These are phyloP conservation scores for Globisporangium spiculum DNA, from an alignment of 352 stramenopile species.

Conservation along the genomic window DNA sequence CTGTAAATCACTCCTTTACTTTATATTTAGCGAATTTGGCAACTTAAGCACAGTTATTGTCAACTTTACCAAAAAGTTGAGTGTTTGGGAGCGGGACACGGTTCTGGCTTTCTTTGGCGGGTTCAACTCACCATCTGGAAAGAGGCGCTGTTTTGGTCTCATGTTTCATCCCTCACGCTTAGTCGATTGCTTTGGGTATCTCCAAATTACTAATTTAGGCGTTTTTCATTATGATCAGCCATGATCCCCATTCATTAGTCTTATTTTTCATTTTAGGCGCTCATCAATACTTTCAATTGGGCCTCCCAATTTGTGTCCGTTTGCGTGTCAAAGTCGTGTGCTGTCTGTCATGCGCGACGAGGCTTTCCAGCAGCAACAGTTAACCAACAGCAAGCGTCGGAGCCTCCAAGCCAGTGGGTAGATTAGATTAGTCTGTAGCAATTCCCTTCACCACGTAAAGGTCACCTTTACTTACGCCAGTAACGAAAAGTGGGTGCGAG, in stretches of 20 bases:
- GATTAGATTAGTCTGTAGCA: background rate
- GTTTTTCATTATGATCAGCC: background rate
- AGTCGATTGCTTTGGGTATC: background rate
- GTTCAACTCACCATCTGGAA: background rate
- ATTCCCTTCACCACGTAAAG: background rate
- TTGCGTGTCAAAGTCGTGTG: background rate
- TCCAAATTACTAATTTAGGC: background rate
- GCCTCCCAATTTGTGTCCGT: background rate
- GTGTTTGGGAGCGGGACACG: background rate
- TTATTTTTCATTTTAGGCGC: background rate
- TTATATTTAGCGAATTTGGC: background rate
- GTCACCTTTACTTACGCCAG: background rate
- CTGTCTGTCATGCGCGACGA: background rate
- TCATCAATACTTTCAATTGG: background rate
- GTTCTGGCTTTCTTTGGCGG: slow-evolving; percentile 7
- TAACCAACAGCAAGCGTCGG: background rate
- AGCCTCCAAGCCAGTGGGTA: background rate
- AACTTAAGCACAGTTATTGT: background rate
- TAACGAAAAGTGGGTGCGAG: background rate
- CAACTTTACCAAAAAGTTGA: slow-evolving; percentile 1
- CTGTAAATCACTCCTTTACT: background rate
- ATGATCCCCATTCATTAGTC: background rate
- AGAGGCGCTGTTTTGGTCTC: background rate
- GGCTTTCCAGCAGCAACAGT: background rate
- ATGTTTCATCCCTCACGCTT: background rate